Evolutionary conservation across 2,329 filamentous ascomycete species (phyloP), one percentile per base, ranked within the genome.

Genomic region (Corynespora cassiicola): DNA sequence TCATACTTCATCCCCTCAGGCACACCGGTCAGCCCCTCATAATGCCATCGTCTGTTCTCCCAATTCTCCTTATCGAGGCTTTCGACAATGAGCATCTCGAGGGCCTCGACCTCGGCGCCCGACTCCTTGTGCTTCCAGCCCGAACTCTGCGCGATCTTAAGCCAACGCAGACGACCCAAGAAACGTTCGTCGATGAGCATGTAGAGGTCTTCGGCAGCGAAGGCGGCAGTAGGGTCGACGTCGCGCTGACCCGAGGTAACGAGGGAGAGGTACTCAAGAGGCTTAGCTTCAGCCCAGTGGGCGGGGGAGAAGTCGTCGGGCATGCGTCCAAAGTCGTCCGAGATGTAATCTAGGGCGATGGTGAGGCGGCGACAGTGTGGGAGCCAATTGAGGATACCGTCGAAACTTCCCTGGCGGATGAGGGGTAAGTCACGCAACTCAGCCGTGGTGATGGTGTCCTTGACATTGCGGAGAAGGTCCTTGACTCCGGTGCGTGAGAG

Each of bases 261-360:
- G 11, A 76, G 58, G 11, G 69, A 66, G 7, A 76, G 59, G 0
- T 39, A 54, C 21, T 66, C 56, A 2, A 76, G 52, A 2, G 69
- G 61, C 16, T 65, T 63, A 5, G 61, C 41, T 4, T 50, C 35
- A 6, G 15, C 12, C 61, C 58, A 64, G 12, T 36, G 39, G 0
- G 18, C 16, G 0, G 51, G 27, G 0, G 33, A 23, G 33, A 54
- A 64, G 14, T 43, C 43, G 0, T 16, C 3, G 0, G 60, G 60
- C 43, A 56, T 48, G 18, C 50, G 31, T 4, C 52, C 70, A 47
- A 76, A 73, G 26, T 70, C 45, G 7, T 59, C 50, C 63, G 71
- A 56, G 34, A 77, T 71, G 56, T 75, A 77, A 44, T 76, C 74
- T 7, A 75, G 61, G 15, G 71, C 68, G 28, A 77, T 59, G 45